Evolutionary conservation across 768 basidiomycete species (phyloP).

Genomic region (Panaeolus cyanescens): DNA sequence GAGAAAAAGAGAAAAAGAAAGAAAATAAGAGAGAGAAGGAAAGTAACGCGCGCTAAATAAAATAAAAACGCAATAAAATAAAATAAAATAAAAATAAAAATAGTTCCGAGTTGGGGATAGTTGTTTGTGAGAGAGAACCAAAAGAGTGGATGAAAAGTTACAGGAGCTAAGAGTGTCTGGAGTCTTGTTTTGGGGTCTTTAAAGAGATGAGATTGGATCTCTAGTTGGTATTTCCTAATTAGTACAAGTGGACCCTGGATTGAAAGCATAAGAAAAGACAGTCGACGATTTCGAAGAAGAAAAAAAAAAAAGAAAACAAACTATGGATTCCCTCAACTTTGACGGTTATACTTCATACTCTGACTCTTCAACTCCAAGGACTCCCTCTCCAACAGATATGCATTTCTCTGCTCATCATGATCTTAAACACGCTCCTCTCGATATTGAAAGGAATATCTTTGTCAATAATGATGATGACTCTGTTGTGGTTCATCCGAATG

Average conservation of each 20-base stretch:
- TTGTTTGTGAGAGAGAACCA: not conserved
- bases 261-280: slow-evolving; percentile 12
- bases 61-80: too few species aligned
- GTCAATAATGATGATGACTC: slow-evolving; percentile 52
- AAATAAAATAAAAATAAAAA: too few species aligned
- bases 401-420: slow-evolving; percentile 24
- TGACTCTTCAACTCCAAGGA: slow-evolving; percentile 71
- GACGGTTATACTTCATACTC: slow-evolving; percentile 68
- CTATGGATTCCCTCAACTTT: slow-evolving; percentile 52
- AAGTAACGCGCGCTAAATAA: not conserved
- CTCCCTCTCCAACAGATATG: slow-evolving; percentile 61
- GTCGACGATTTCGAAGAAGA: not conserved
- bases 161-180: not conserved
- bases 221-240: slow-evolving; percentile 1
- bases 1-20: too few species aligned
- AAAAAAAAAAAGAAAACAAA: slow-evolving; percentile 14
- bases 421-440: slow-evolving; percentile 17
- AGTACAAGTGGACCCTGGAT: slow-evolving; percentile 4
- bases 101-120: too few species aligned
- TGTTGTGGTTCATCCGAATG: slow-evolving; percentile 39
- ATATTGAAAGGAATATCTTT: slow-evolving; percentile 47
- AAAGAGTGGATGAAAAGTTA: not conserved
- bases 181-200: not conserved
- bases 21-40: too few species aligned
- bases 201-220: slow-evolving; percentile 2